Percentiles rank a stretch among this genome's conserved stretches.
Evolutionary conservation across 176 grass and related monocot genomes (phyloP).

Genomic region (Carex cristatella): DNA sequence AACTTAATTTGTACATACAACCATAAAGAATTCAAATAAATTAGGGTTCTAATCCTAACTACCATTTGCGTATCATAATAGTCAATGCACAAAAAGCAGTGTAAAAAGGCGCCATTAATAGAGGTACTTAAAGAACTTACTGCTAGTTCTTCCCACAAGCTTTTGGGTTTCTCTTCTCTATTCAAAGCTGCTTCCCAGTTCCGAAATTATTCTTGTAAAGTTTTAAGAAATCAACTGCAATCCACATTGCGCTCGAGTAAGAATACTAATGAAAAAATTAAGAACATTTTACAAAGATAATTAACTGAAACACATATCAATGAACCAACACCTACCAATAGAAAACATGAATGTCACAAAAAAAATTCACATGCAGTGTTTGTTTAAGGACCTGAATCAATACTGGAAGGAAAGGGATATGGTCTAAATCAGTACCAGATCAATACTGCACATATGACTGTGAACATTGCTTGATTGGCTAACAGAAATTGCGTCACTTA

Average conservation of each 20-base stretch:
- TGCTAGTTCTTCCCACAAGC: slow-evolving; percentile 78
- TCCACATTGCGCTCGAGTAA: neutral
- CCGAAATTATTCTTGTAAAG: slow-evolving; percentile 69
- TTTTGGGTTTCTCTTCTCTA: slow-evolving; percentile 64
- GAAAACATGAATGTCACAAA: neutral
- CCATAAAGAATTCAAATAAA: too few relatives aligned
- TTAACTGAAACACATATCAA: neutral
- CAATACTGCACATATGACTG: neutral
- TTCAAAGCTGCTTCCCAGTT: slow-evolving; percentile 85
- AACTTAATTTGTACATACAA: too few relatives aligned
- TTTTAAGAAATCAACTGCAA: slow-evolving; percentile 73
- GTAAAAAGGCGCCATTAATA: neutral
- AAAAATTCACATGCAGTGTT: neutral
- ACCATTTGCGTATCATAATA: neutral
- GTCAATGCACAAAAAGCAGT: neutral
- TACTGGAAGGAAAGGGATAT: neutral
- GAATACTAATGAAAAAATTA: neutral
- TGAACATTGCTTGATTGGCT: neutral
- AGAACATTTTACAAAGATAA: neutral
- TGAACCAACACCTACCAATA: neutral
- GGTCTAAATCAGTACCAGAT: neutral
- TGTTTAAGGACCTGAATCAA: neutral
- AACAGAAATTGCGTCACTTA: neutral
- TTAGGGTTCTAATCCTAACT: too few relatives aligned
- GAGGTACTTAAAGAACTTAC: slow-evolving; percentile 33